Evolutionary conservation across 2,329 filamentous ascomycete species (phyloP).

Genomic region (Fusarium pseudonygamai): DNA sequence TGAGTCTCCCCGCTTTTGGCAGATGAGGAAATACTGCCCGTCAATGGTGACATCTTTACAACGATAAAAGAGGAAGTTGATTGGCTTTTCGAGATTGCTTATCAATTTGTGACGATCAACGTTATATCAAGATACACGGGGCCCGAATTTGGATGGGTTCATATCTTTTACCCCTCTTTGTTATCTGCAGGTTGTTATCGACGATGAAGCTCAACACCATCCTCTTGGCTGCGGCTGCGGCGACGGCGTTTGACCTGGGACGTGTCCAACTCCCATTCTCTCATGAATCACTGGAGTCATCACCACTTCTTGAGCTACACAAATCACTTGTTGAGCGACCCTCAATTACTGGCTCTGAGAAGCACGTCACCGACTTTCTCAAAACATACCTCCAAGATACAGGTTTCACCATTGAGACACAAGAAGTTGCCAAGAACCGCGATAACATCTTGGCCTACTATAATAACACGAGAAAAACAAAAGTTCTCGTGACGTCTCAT

Average conservation of each 20-base stretch:
- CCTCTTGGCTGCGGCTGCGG: neutral
- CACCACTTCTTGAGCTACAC: neutral
- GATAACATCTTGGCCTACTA: conserved; percentile 5
- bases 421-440: neutral
- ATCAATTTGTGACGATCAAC: neutral
- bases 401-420: neutral
- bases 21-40: neutral
- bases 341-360: conserved; percentile 1
- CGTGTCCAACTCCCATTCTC: neutral
- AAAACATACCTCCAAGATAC: neutral
- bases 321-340: neutral
- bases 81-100: neutral
- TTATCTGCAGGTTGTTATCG: neutral
- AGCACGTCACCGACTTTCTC: neutral
- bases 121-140: neutral
- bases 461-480: neutral
- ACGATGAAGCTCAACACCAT: neutral
- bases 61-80: neutral
- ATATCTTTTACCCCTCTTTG: neutral
- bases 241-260: neutral
- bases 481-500: conserved; percentile 1
- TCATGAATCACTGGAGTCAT: rapidly evolving
- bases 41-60: neutral
- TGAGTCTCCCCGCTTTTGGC: neutral
- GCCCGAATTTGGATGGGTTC: neutral